Base-by-base conservation (phyloP, 148 eudicot species). In the Diospyros lotus region DNA sequence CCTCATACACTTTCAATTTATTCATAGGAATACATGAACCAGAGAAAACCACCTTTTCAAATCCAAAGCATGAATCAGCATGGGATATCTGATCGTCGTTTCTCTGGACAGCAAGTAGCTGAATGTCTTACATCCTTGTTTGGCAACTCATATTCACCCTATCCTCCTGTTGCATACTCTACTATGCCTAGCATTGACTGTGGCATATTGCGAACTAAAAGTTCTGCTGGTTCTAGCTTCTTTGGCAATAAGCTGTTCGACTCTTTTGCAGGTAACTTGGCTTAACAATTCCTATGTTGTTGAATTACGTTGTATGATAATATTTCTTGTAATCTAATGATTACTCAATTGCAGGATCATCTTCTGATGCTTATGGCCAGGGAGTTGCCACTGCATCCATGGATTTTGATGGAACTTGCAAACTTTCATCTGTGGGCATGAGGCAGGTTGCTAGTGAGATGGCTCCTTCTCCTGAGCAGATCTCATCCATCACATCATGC, bases 281-380 rank as follows among this genome's bases (percentile, higher is more conserved):
- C 39, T 62, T 6, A 62, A 9, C 13, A 62, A 40, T 62, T 14
- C 4, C 3, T 5, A 62, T 40, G 44, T 9, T 62, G 44, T 9
- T 38, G 66, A 62, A 62, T 40, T 62, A 39, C 2, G 44, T 38
- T 40, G 44, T 38, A 7, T 14, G 38, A 1, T 62, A 39, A 39
- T 62, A 62, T 38, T 9, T 40, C 44, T 62, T 4, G 40, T 9
- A 5, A 3, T 11, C 15, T 62, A 40, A 39, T 40, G 9, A 61
- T 43, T 80, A 53, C n/a, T 64, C 71, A 53, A 53, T 79, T 72
- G 52, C 81, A 86, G 89, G 87, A 78, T 75, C 79, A 58, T 63
- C 66, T 41, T 54, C 11, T 42, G 69, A 64, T 46, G 71, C 51
- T 42, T 43, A 75, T 43, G 56, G 38, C 73, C 46, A 42, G 11